These are phyloP conservation scores for Fusarium albosuccineum DNA, from an alignment of 2,329 filamentous ascomycete species.

Conservation along the genomic window DNA sequence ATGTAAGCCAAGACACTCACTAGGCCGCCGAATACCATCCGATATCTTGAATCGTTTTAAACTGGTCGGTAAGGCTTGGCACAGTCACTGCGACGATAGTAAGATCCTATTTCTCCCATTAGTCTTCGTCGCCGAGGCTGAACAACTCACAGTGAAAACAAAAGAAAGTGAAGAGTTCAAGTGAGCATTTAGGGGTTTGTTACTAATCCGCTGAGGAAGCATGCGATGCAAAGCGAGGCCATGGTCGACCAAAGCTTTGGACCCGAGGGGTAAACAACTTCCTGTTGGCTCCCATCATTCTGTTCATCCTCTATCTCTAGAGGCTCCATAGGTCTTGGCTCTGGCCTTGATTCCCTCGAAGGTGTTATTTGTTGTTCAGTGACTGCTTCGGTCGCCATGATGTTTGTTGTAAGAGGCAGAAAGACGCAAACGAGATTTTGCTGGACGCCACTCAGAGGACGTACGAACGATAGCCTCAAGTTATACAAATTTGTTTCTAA, in stretches of 20 bases:
- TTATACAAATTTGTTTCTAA: too few species aligned
- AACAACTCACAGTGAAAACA: background rate
- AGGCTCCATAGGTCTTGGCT: background rate
- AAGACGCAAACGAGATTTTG: too few species aligned
- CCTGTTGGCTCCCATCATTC: background rate
- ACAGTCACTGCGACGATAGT: slow-evolving; percentile 41
- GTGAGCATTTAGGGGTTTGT: accelerated
- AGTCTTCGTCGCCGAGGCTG: background rate
- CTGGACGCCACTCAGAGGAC: too few species aligned
- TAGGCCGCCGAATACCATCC: slow-evolving; percentile 47
- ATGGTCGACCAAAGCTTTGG: slow-evolving; percentile 45
- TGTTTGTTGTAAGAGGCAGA: too few species aligned
- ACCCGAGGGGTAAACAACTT: slow-evolving; percentile 23
- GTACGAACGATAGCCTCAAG: too few species aligned
- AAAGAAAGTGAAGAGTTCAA: too few species aligned
- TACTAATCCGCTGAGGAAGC: slow-evolving; percentile 41
- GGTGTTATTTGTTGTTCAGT: too few species aligned
- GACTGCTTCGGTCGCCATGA: too few species aligned
- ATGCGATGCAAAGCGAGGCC: slow-evolving; percentile 38
- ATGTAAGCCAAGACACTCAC: background rate
- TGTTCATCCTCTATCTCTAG: slow-evolving; percentile 25
- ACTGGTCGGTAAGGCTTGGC: slow-evolving; percentile 43
- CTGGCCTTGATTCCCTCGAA: too few species aligned
- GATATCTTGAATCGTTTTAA: slow-evolving; percentile 43
- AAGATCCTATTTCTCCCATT: slow-evolving; percentile 24